These are phyloP conservation scores for Acacia confusa DNA, from an alignment of 306 rosid species.

Conservation along the genomic window DNA sequence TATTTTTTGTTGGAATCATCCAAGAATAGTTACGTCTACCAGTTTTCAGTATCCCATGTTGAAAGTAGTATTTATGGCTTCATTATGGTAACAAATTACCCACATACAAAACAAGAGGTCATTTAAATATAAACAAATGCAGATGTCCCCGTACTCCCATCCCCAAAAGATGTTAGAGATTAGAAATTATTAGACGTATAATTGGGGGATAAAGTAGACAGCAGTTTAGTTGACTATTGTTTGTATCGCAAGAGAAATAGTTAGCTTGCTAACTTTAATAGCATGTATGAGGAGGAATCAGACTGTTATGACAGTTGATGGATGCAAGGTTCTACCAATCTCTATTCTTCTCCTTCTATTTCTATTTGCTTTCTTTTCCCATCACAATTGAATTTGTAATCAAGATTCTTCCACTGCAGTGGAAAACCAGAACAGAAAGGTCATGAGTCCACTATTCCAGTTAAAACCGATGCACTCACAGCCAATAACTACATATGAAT, in stretches of 20 bases:
- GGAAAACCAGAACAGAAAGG: neutral
- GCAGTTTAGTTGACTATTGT: neutral
- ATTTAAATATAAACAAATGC: neutral
- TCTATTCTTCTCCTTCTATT: neutral
- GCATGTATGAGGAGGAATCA: neutral
- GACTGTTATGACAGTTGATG: neutral
- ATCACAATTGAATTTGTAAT: neutral
- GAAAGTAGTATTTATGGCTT: neutral
- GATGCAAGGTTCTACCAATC: neutral
- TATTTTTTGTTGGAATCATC: neutral
- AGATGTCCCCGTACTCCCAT: neutral
- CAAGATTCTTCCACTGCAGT: neutral
- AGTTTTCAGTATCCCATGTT: neutral
- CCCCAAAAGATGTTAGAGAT: neutral
- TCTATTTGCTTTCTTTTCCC: neutral
- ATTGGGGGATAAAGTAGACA: neutral
- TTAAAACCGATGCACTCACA: conserved; percentile 11
- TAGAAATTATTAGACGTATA: neutral
- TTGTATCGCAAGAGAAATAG: no score
- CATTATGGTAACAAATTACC: neutral
- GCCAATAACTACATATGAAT: neutral
- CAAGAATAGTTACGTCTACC: neutral
- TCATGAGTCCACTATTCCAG: conserved; percentile 3
- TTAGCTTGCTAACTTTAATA: neutral
- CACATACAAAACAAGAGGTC: neutral